Evolutionary conservation across 2,329 filamentous ascomycete genomes (phyloP).

Genomic region (Ophiocordyceps australis): DNA sequence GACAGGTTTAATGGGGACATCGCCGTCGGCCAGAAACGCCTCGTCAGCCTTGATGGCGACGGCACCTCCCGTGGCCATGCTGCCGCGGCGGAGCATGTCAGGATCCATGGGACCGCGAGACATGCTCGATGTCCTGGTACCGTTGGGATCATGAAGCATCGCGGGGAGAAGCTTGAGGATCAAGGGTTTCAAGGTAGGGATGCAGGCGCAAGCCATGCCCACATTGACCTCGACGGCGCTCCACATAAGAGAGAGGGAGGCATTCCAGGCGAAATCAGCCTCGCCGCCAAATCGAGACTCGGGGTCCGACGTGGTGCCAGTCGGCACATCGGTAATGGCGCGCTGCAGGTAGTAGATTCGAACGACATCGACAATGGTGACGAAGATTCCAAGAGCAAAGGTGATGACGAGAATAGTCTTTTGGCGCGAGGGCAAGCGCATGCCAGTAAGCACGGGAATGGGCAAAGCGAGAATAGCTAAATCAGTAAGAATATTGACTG

Average conservation of each 20-base stretch:
- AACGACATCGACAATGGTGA: constrained; percentile 73
- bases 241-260: constrained; percentile 82
- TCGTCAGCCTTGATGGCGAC: constrained; percentile 6
- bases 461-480: constrained; percentile 74
- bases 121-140: constrained; percentile 11
- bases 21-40: constrained; percentile 6
- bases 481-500: constrained; percentile 84
- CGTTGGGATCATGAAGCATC: constrained; percentile 34
- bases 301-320: constrained; percentile 14
- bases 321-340: constrained; percentile 32
- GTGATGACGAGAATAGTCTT: constrained; percentile 77
- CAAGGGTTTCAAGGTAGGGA: constrained; percentile 82
- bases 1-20: constrained; percentile 16
- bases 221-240: constrained; percentile 81
- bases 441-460: constrained; percentile 71
- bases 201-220: constrained; percentile 76
- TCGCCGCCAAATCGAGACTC: constrained; percentile 30
- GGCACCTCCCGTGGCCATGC: constrained; percentile 1
- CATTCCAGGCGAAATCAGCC: constrained; percentile 49
- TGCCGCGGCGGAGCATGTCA: constrained; percentile 9
- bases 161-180: constrained; percentile 45
- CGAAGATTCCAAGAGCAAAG: constrained; percentile 75
- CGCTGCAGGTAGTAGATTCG: constrained; percentile 79
- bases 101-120: constrained; percentile 13
- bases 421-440: constrained; percentile 70